Base-by-base conservation (phyloP, 148 eudicot species). In the Salicornia ramosissima region DNA sequence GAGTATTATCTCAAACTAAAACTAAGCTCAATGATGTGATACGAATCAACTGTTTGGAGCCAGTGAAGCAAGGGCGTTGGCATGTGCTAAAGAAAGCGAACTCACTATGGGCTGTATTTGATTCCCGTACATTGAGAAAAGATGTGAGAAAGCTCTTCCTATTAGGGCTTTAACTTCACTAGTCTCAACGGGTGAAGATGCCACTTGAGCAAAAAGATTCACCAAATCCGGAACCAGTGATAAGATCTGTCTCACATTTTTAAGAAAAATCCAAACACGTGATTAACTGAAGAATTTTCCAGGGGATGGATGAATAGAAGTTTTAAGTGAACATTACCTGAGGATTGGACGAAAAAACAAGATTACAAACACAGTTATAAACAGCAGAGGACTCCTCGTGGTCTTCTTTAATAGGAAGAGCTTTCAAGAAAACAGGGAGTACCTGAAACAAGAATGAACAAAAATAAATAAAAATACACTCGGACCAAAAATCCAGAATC, bases 391-490 rank as follows among this genome's bases (percentile, higher is more conserved):
- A 90, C 74, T 94, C 98, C 75, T 91, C 97, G 0, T 79, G 90
- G 75, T 94, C 98, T 82, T 94, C 98, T 79, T 86, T 94, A 19
- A 94, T 69, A 66, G 98, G 98, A 72, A 94, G 96, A 72, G 73
- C 89, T 83, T 86, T 83, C 69, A 94, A 71, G 79, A 94, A 83
- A 74, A 94, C 91, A 40, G 97, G 97, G 39, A 94, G 85, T 39
- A 94, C 98, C 98, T 90, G 79, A 66, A 31, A 59, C 15, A 75
- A 64, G 60, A 56, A 49, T 7, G 30, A 59, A 28, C 18, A n/a
- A 43, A 55, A 63, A 60, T 11, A 71, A n/a, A n/a, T n/a, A n/a
- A n/a, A n/a, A n/a, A n/a, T n/a, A 49, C 14, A 50, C 12, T 36
- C 45, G 11, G 31, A 42, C 8, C 54, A 10, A 46, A 10, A 66